Conservation (phyloP, 2,329 filamentous ascomycete genomes). For the Lecanoromycetidae sp. region DNA sequence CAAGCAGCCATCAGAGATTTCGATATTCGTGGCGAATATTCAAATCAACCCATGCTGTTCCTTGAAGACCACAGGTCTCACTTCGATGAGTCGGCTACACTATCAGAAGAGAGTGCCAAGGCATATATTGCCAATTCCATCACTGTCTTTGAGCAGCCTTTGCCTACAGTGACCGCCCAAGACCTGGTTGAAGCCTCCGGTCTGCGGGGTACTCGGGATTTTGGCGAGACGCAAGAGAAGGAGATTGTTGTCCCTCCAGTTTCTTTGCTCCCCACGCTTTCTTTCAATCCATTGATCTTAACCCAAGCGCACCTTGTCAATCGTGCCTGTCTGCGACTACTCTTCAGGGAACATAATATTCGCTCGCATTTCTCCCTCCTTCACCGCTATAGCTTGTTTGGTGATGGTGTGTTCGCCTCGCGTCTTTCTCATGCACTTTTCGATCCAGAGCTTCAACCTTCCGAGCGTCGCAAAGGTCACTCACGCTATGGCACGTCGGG, state of each 20-base stretch:
- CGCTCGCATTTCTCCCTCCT: conserved; percentile 62
- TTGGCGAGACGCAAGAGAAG: background rate
- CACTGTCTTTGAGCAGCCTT: conserved; percentile 1
- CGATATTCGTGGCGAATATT: background rate
- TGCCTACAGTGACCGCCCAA: background rate
- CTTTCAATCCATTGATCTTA: conserved; percentile 60
- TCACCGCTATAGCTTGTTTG: conserved; percentile 68
- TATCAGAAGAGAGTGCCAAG: conserved; percentile 7
- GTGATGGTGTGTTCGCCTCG: conserved; percentile 72
- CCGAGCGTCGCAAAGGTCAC: conserved; percentile 59
- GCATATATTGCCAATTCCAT: conserved; percentile 5
- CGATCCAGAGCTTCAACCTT: conserved; percentile 65
- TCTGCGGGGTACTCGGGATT: too few relatives aligned
- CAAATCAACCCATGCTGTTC: too few relatives aligned
- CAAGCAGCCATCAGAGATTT: conserved; percentile 11
- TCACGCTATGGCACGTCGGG: conserved; percentile 66
- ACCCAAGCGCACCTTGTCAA: conserved; percentile 69
- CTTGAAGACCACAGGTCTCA: too few relatives aligned
- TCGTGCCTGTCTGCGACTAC: conserved; percentile 58
- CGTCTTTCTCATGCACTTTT: conserved; percentile 74
- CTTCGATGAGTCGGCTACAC: background rate
- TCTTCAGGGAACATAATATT: conserved; percentile 64
- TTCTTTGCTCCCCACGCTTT: conserved; percentile 37
- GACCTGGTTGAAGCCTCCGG: background rate
- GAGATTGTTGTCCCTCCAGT: conserved; percentile 7